Conservation (phyloP, 2,329 filamentous ascomycete species). For the Aphanocladium album region DNA sequence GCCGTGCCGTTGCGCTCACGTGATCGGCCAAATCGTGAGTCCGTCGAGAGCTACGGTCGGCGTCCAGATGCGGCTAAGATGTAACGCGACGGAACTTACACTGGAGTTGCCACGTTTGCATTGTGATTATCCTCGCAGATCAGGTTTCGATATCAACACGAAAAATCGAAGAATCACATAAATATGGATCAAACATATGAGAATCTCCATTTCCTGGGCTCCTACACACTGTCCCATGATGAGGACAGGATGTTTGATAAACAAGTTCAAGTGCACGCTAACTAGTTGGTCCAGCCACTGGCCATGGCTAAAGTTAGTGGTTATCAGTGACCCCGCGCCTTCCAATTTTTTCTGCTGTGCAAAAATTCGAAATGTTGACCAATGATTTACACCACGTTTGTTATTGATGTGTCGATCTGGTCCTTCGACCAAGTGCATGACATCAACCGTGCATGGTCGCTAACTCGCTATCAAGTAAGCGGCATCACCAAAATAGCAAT, state of each 20-base stretch:
- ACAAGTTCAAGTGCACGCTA: background rate
- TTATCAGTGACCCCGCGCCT: too few species aligned
- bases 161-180: too few species aligned
- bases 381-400: background rate
- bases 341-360: too few species aligned
- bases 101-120: background rate
- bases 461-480: background rate
- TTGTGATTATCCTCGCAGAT: too few species aligned
- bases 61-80: background rate
- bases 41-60: background rate
- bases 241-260: too few species aligned
- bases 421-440: background rate
- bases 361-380: too few species aligned
- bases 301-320: too few species aligned
- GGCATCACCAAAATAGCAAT: background rate
- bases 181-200: too few species aligned
- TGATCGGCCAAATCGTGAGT: conserved; percentile 10
- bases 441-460: background rate
- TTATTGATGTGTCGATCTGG: background rate
- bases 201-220: too few species aligned
- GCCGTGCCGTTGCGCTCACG: conserved; percentile 14
- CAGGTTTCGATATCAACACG: background rate
- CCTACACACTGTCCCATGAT: too few species aligned
- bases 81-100: background rate
- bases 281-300: too few species aligned